A percentile compares a stretch with the other conserved stretches of the same genome.
Conservation (phyloP, 441 rosid species). For the Geranium incanum region DNA sequence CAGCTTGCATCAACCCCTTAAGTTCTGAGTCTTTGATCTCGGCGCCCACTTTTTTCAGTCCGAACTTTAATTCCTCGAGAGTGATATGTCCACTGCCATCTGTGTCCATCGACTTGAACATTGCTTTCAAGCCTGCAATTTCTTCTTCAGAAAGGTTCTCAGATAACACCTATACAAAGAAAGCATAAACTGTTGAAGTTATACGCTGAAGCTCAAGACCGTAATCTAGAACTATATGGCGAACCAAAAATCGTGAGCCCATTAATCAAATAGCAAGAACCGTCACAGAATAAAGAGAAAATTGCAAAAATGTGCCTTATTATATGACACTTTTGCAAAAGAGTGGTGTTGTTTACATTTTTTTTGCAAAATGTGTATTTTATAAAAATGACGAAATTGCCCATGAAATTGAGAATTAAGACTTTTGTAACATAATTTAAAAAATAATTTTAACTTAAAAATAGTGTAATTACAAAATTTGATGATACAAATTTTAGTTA, state of each 20-base stretch:
- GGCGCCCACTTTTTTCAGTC: slow-evolving; percentile 77
- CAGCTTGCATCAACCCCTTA: slow-evolving; percentile 70
- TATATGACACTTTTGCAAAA: too few relatives aligned
- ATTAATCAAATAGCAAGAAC: slow-evolving; percentile 1
- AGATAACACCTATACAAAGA: slow-evolving; percentile 60
- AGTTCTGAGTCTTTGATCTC: slow-evolving; percentile 71
- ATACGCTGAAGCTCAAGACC: background rate
- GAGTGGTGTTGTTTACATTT: too few relatives aligned
- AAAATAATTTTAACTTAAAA: too few relatives aligned
- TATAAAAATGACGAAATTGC: too few relatives aligned
- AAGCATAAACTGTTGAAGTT: slow-evolving; percentile 11
- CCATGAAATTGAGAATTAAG: too few relatives aligned
- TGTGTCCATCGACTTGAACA: slow-evolving; percentile 92
- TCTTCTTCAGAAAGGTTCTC: slow-evolving; percentile 88
- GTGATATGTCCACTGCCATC: slow-evolving; percentile 83
- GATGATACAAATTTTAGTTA: too few relatives aligned
- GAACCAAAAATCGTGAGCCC: background rate
- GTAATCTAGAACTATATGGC: background rate
- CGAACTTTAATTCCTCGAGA: slow-evolving; percentile 75
- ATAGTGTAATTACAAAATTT: too few relatives aligned
- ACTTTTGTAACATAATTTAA: too few relatives aligned
- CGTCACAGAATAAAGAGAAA: background rate
- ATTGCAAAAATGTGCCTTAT: too few relatives aligned
- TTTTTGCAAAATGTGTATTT: too few relatives aligned
- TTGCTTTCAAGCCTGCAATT: slow-evolving; percentile 81